Evolutionary conservation across 257 asterid genomes (phyloP).

Genomic region (Nicotiana tabacum): DNA sequence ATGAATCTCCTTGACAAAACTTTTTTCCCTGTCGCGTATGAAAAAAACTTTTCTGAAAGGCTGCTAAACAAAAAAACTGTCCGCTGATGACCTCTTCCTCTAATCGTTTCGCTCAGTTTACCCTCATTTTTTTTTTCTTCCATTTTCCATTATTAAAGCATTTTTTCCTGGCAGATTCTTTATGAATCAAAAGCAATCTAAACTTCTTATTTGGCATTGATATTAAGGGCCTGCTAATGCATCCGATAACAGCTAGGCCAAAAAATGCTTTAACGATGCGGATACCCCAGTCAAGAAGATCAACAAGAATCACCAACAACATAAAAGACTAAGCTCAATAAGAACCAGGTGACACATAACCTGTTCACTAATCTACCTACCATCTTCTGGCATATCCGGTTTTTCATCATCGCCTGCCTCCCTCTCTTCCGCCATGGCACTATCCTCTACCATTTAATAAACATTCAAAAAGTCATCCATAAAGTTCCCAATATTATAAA

Average conservation of each 20-base stretch:
- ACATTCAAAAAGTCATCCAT: slow-evolving; percentile 14
- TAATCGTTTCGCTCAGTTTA: no score
- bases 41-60: no score
- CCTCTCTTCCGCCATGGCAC: slow-evolving; percentile 27
- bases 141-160: no score
- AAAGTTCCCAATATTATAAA: not conserved
- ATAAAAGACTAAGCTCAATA: not conserved
- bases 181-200: no score
- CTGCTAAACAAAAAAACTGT: no score
- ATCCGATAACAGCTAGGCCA: not conserved
- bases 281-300: not conserved
- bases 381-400: slow-evolving; percentile 32
- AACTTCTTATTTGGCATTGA: no score
- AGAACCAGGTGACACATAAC: not conserved
- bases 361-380: slow-evolving; percentile 18
- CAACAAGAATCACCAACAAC: not conserved
- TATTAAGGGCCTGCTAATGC: no score
- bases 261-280: not conserved
- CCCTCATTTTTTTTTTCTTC: no score
- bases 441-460: slow-evolving; percentile 30
- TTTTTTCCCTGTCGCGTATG: no score
- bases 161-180: no score
- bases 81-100: no score
- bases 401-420: slow-evolving; percentile 28
- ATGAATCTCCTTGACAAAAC: no score